phyloP scores from a whole-genome alignment of 441 rosid species.

The Erodium trifolium region DNA sequence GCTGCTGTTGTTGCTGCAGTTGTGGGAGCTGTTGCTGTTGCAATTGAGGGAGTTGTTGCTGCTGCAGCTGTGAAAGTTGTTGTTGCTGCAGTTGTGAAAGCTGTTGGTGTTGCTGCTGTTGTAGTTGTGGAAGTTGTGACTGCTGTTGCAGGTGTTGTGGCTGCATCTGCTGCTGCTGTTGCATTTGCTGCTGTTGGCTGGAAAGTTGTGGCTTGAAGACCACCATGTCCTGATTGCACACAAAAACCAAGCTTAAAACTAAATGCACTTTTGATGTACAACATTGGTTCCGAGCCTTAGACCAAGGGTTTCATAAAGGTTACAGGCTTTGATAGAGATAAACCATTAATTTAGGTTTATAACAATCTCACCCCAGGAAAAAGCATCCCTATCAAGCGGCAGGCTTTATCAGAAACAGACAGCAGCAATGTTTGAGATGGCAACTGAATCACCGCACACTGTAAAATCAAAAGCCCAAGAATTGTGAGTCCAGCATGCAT shows the following conservation, averaged over 20 bases:
- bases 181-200: conserved; percentile 52
- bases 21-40: conserved; percentile 24
- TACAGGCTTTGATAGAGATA: neutral
- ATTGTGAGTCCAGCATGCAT: neutral
- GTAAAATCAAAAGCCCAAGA: conserved; percentile 18
- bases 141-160: conserved; percentile 27
- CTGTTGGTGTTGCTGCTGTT: conserved; percentile 30
- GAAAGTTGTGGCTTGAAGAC: conserved; percentile 81
- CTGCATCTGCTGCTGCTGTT: conserved; percentile 27
- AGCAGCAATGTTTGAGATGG: conserved; percentile 89
- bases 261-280: conserved; percentile 8
- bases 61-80: conserved; percentile 32
- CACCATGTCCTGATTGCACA: conserved; percentile 70
- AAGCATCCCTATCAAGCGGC: conserved; percentile 94
- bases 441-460: conserved; percentile 97
- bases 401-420: conserved; percentile 91
- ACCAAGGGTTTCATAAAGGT: neutral
- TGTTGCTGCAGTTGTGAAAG: conserved; percentile 26
- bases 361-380: conserved; percentile 81
- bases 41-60: conserved; percentile 26
- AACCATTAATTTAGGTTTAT: conserved; percentile 13
- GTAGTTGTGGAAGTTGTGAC: conserved; percentile 31
- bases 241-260: conserved; percentile 3
- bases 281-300: neutral
- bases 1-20: conserved; percentile 20